A percentile compares a stretch with the other conserved stretches of the same genome.
Conservation (phyloP, 2,329 filamentous ascomycete genomes). For the Aspergillus pseudoterreus region DNA sequence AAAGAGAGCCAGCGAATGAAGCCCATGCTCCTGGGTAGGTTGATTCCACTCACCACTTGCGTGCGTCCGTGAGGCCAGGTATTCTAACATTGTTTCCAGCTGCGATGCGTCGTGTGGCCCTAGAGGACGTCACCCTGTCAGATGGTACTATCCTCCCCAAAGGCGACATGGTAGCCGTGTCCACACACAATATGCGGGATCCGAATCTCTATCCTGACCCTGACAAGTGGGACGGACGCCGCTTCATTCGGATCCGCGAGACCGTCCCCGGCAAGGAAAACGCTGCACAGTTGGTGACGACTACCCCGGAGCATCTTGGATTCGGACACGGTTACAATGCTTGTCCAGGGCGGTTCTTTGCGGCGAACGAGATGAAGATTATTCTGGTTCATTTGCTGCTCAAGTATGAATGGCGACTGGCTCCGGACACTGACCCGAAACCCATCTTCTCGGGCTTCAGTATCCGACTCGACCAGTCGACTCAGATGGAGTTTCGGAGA, state of each 20-base stretch:
- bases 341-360: conserved; percentile 52
- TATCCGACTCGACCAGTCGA: too few species aligned
- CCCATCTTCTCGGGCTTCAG: too few species aligned
- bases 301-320: conserved; percentile 16
- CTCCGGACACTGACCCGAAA: too few species aligned
- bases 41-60: background rate
- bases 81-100: background rate
- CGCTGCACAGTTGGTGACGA: conserved; percentile 13
- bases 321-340: conserved; percentile 29
- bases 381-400: conserved; percentile 46
- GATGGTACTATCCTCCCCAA: background rate
- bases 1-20: background rate
- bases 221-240: background rate
- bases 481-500: too few species aligned
- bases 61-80: too few species aligned
- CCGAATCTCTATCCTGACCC: background rate
- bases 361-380: conserved; percentile 51
- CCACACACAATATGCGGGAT: background rate
- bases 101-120: background rate
- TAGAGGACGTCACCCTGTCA: background rate
- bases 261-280: background rate
- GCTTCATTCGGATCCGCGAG: background rate
- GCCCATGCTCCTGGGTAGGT: background rate
- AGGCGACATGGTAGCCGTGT: background rate
- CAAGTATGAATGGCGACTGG: conserved; percentile 45